Evolutionary conservation across 805 yeast species (phyloP).

Genomic region (Ogataea salicorniae): DNA sequence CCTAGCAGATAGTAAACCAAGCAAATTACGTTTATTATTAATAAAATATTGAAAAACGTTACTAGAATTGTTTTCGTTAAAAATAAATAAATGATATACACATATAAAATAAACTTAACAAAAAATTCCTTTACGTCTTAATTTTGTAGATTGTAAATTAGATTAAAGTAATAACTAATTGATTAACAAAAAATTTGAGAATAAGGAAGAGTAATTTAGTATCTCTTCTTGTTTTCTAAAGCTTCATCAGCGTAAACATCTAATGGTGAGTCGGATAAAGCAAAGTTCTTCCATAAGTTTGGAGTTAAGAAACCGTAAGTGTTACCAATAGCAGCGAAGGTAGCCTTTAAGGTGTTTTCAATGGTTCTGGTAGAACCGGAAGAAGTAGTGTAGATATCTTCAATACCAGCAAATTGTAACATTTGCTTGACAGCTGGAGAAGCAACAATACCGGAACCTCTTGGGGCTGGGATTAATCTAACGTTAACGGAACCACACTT

Average conservation of each 20-base stretch:
- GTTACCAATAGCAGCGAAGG: constrained; percentile 99
- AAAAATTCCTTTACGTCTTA: too few species aligned
- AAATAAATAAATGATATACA: too few species aligned
- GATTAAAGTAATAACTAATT: not conserved
- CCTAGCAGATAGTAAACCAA: too few species aligned
- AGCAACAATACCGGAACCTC: constrained; percentile 99
- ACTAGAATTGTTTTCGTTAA: too few species aligned
- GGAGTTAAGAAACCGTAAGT: constrained; percentile 99
- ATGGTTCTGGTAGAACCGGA: constrained; percentile 99
- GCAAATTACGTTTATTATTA: too few species aligned
- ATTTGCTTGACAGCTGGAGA: constrained; percentile 99
- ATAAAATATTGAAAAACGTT: too few species aligned
- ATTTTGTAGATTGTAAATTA: too few species aligned
- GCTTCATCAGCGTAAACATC: constrained; percentile 90
- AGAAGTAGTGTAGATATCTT: constrained; percentile 98
- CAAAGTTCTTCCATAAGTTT: constrained; percentile 90
- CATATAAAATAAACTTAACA: too few species aligned
- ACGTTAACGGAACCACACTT: constrained; percentile 99
- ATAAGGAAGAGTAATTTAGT: constrained; percentile 38
- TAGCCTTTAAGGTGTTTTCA: constrained; percentile 99
- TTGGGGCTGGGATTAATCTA: constrained; percentile 99
- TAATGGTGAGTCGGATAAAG: constrained; percentile 87
- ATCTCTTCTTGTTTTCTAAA: constrained; percentile 68
- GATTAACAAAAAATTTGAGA: not conserved
- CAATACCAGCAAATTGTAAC: constrained; percentile 99